Base-by-base conservation (phyloP, 495 filamentous ascomycete genomes). In the Trichoderma orchidacearum region DNA sequence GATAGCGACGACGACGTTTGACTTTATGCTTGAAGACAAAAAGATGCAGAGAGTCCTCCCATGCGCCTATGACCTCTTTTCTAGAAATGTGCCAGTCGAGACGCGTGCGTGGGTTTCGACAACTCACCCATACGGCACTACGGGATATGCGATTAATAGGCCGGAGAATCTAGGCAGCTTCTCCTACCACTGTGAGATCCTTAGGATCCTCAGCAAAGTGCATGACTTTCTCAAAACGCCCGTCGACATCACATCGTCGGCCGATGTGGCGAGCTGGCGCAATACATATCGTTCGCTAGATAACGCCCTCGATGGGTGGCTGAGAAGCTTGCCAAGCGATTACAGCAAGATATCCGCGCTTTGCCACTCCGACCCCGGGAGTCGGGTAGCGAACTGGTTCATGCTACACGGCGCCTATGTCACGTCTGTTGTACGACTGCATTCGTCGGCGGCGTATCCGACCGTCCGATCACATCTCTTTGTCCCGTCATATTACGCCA, bases 261-360 rank as follows among this genome's bases (percentile, higher is more conserved):
- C 84, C 2, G 90, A 94, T 61, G 89, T 95, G 23, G 88, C 91
- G 63, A 77, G 82, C 64, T 95, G 90, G 89, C 87, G 94, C 70
- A 72, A 80, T 50, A 86, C 86, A 51, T 95, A 95, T 68, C 85
- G 86, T 59, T 83, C 86, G 54, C 79, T 95, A 2, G 88, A 94
- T 62, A 84, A 75, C 56, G 82, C 82, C 60, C 74, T 95, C 28
- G 81, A 85, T 3, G 75, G 81, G 5, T 95, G 90, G 90, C 87
- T 90, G 63, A 87, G 87, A 63, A 81, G 81, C 51, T 75, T 95
- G 29, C 90, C 90, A 1, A 75, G 75, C 30, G 88, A 94, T 58
- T 92, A 89, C 68, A 81, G 85, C 13, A 90, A 91, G 61, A 85
- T 87, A 62, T 80, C 85, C 21, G 81, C 87, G 35, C 69, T 90